phyloP scores from a whole-genome alignment of 352 stramenopile species.

The Phytophthora foliorum region DNA sequence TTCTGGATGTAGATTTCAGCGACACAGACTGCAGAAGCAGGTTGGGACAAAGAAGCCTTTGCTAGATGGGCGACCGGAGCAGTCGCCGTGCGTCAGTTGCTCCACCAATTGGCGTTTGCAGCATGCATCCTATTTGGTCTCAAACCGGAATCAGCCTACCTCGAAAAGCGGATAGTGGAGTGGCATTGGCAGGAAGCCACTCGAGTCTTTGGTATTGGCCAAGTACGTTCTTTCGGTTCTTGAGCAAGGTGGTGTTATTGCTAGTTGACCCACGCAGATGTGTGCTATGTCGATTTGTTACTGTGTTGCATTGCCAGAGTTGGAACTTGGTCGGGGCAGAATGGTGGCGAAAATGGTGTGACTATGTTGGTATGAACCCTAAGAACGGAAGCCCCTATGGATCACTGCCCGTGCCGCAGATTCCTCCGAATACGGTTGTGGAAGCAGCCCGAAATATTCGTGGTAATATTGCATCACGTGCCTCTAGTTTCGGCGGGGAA shows the following conservation, averaged over 20 bases:
- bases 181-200: slow-evolving; percentile 78
- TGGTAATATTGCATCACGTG: slow-evolving; percentile 36
- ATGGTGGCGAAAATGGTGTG: slow-evolving; percentile 88
- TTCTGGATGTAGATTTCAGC: slow-evolving; percentile 44
- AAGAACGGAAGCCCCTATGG: slow-evolving; percentile 73
- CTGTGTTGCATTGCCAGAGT: slow-evolving; percentile 42
- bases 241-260: slow-evolving; percentile 13
- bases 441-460: slow-evolving; percentile 43
- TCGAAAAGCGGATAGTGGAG: slow-evolving; percentile 80
- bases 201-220: slow-evolving; percentile 51
- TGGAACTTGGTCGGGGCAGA: slow-evolving; percentile 81
- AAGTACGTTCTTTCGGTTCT: slow-evolving; percentile 46
- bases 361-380: slow-evolving; percentile 72
- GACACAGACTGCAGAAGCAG: slow-evolving; percentile 44
- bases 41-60: slow-evolving; percentile 61
- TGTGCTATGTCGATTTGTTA: slow-evolving; percentile 16
- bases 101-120: slow-evolving; percentile 80
- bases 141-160: slow-evolving; percentile 68
- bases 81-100: slow-evolving; percentile 54
- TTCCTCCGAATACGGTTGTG: slow-evolving; percentile 53
- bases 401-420: slow-evolving; percentile 58
- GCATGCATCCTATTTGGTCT: slow-evolving; percentile 82
- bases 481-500: slow-evolving; percentile 31
- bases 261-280: slow-evolving; percentile 39
- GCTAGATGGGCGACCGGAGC: slow-evolving; percentile 56